phyloP scores from a whole-genome alignment of 2,329 filamentous ascomycete species.

The Seiridium unicorne region DNA sequence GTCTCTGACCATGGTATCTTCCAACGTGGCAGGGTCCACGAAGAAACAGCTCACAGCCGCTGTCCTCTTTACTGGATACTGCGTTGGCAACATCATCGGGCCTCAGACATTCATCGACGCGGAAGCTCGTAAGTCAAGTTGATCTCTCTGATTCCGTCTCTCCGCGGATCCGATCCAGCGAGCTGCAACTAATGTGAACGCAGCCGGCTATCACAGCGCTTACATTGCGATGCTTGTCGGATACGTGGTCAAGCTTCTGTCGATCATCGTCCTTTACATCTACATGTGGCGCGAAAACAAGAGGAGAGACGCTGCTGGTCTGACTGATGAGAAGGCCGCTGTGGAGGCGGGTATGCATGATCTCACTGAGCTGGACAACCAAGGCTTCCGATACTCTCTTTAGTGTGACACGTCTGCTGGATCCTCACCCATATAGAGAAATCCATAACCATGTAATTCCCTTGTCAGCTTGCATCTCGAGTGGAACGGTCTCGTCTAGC shows the following conservation, averaged over 20 bases:
- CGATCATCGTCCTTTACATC: conserved; percentile 23
- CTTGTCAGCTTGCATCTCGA: too few species aligned
- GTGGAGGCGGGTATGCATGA: conserved; percentile 29
- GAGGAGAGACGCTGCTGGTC: conserved; percentile 25
- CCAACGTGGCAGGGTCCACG: conserved; percentile 30
- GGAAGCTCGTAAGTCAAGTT: conserved; percentile 20
- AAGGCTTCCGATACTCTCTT: conserved; percentile 26
- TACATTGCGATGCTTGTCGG: conserved; percentile 31
- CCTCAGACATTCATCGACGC: conserved; percentile 25
- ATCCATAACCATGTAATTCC: too few species aligned
- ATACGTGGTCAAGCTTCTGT: conserved; percentile 24
- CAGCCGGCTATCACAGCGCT: conserved; percentile 28
- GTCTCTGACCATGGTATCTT: conserved; percentile 30
- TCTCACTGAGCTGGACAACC: conserved; percentile 28
- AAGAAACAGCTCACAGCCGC: conserved; percentile 30
- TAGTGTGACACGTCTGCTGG: not conserved
- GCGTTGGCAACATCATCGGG: conserved; percentile 30
- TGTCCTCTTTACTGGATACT: conserved; percentile 28
- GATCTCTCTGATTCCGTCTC: too few species aligned
- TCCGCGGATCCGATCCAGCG: not conserved
- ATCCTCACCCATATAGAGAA: too few species aligned
- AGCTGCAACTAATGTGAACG: not conserved
- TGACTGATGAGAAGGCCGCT: conserved; percentile 22
- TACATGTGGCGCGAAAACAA: conserved; percentile 28
- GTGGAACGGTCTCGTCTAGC: too few species aligned